Base-by-base conservation (phyloP, 371 early-diverging fungal species). In the Phascolomyces articulosus region DNA sequence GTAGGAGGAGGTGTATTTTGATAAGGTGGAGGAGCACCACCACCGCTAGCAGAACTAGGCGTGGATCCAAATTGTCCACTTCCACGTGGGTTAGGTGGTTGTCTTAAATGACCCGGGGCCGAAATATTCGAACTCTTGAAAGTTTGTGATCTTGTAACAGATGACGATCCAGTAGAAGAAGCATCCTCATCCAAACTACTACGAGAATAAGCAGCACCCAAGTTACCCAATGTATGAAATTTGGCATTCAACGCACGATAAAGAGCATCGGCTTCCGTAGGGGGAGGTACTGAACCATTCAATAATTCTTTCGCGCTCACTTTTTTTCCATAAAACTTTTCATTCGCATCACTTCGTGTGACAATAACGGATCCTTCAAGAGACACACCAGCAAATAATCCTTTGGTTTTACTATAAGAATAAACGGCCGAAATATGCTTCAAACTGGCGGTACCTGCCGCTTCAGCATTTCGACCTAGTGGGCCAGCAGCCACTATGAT, bases 381-480 rank as follows among this genome's bases (percentile, higher is more conserved):
- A n/a, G 96, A 96, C 0, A 98, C 88, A 26, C 98, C 70, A 29
- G 93, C 95, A 86, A 95, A 98, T 54, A 96, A 85, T 9, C 98
- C 98, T 67, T 87, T 87, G 11, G 94, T 88, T 72, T 95, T 94
- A 70, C 89, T 84, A 77, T 97, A 98, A 15, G 96, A 94, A 67
- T 91, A 95, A 44, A 98, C 90, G 41, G 98, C 92, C 10, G 97
- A 93, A 31, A 95, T 70, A 58, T 93, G 90, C 58, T 88, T 89
- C 41, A 90, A 69, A 29, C 85, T 86, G 2, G 88, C 90, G 9
- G 94, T 84, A 21, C 92, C 95, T 58, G 91, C 88, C 26, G 93
- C 95, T 77, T 97, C 97, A 8, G 94, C 98, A 51, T 89, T 92
- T 56, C 98, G 83, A 20, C 98, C 98, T 64, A 93, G 70, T 16